These are phyloP conservation scores for Albugo laibachii DNA, from an alignment of 352 stramenopile species.

Conservation along the genomic window DNA sequence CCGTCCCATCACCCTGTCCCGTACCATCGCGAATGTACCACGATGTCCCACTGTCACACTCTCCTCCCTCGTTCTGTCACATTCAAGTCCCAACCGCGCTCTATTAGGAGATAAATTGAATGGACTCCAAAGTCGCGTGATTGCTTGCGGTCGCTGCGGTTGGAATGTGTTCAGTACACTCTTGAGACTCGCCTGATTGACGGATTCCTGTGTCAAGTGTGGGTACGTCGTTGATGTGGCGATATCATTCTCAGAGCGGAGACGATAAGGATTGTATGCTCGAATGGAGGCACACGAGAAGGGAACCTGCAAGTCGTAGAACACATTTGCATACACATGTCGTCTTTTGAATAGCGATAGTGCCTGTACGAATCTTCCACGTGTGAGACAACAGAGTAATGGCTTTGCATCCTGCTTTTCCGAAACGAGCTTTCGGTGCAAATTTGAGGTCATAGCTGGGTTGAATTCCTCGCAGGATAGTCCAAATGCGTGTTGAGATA, in stretches of 20 bases:
- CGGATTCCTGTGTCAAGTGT: neutral
- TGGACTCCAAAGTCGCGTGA: neutral
- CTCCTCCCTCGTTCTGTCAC: too few species aligned
- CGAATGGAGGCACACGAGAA: conserved; percentile 54
- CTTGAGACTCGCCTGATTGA: too few species aligned
- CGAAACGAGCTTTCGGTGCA: too few species aligned
- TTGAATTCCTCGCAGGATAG: too few species aligned
- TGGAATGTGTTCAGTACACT: too few species aligned
- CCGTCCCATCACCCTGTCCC: too few species aligned
- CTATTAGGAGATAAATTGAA: too few species aligned
- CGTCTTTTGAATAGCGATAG: conserved; percentile 43
- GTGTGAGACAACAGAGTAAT: conserved; percentile 39
- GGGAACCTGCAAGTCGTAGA: conserved; percentile 64
- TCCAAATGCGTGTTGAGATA: too few species aligned
- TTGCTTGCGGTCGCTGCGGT: neutral
- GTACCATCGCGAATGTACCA: too few species aligned
- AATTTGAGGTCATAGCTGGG: too few species aligned
- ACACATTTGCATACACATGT: conserved; percentile 57
- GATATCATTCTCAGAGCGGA: neutral
- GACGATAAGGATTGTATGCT: conserved; percentile 63
- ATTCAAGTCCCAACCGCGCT: too few species aligned
- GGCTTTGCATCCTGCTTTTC: neutral
- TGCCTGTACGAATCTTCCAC: conserved; percentile 54
- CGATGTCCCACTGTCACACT: too few species aligned
- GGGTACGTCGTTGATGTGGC: neutral